Percentiles rank a stretch among this genome's conserved stretches.
Evolutionary conservation across 2,329 filamentous ascomycete genomes (phyloP).

Genomic region (Colletotrichum tamarilloi): DNA sequence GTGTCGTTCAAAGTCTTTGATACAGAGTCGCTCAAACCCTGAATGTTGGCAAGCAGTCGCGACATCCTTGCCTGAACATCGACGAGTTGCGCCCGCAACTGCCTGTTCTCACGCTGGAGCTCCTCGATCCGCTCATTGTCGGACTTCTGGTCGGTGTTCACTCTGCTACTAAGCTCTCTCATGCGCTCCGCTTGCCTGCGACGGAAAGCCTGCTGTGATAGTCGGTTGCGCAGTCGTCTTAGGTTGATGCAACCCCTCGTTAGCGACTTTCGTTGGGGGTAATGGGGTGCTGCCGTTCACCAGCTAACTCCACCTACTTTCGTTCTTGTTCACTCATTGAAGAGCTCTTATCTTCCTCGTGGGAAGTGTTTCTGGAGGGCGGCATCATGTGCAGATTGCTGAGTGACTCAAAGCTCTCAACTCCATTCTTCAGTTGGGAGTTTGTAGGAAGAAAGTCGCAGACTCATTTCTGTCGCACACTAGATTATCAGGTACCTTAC

Average conservation of each 20-base stretch:
- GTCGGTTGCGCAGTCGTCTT: conserved; percentile 46
- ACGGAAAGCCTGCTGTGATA: conserved; percentile 46
- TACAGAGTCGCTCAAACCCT: conserved; percentile 40
- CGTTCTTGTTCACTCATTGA: conserved; percentile 18
- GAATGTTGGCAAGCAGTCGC: conserved; percentile 40
- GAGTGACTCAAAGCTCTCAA: neutral
- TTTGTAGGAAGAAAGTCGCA: neutral
- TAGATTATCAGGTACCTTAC: neutral
- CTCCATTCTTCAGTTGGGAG: neutral
- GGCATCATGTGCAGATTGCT: neutral
- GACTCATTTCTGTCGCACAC: neutral
- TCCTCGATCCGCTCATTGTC: conserved; percentile 40
- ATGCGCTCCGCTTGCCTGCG: conserved; percentile 44
- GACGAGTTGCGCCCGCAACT: conserved; percentile 42
- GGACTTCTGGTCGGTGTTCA: conserved; percentile 38
- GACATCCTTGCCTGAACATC: conserved; percentile 44
- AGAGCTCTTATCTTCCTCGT: neutral
- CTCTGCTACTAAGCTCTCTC: conserved; percentile 40
- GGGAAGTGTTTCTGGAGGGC: neutral
- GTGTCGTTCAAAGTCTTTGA: conserved; percentile 40
- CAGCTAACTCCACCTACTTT: neutral
- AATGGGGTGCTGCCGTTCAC: neutral
- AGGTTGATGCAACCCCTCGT: neutral
- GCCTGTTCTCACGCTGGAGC: conserved; percentile 42
- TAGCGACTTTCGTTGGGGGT: neutral